Evolutionary conservation across 192 early-diverging fungal species (phyloP).

Genomic region (Coemansia sp.): DNA sequence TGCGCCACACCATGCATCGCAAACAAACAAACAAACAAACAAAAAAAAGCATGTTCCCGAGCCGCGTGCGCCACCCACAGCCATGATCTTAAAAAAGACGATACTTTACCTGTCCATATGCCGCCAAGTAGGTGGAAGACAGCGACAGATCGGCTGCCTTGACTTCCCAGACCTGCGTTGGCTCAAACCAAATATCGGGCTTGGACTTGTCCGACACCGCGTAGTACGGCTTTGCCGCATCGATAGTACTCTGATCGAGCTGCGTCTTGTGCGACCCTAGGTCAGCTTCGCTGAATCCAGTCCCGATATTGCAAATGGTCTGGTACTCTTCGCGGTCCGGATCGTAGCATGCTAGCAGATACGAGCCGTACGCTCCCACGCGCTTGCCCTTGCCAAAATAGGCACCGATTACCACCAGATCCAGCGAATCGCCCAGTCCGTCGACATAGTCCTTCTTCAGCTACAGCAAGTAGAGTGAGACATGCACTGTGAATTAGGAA

Average conservation of each 20-base stretch:
- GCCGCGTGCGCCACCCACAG: neutral
- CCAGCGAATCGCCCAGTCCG: conserved; percentile 95
- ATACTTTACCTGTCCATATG: conserved; percentile 71
- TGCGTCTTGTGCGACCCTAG: conserved; percentile 72
- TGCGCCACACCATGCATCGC: neutral
- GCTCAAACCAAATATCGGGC: conserved; percentile 98
- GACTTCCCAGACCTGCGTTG: conserved; percentile 94
- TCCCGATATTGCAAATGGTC: conserved; percentile 98
- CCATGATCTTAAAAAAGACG: neutral
- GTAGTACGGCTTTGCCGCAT: conserved; percentile 81
- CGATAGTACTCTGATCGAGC: conserved; percentile 77
- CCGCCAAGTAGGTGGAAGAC: conserved; percentile 94
- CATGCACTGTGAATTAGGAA: neutral
- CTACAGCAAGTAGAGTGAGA: conserved; percentile 34
- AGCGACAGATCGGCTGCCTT: conserved; percentile 96
- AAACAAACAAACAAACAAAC: neutral
- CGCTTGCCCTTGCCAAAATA: conserved; percentile 95
- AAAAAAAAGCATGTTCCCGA: too few relatives aligned
- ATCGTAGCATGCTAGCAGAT: conserved; percentile 96
- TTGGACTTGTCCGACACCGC: conserved; percentile 75
- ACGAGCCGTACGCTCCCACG: conserved; percentile 94
- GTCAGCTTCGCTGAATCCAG: conserved; percentile 93
- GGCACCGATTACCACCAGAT: conserved; percentile 96
- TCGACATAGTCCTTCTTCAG: conserved; percentile 97
- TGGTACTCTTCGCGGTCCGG: conserved; percentile 95